phyloP scores from a whole-genome alignment of 139 green algal species.

The Chlamydomonas incerta region DNA sequence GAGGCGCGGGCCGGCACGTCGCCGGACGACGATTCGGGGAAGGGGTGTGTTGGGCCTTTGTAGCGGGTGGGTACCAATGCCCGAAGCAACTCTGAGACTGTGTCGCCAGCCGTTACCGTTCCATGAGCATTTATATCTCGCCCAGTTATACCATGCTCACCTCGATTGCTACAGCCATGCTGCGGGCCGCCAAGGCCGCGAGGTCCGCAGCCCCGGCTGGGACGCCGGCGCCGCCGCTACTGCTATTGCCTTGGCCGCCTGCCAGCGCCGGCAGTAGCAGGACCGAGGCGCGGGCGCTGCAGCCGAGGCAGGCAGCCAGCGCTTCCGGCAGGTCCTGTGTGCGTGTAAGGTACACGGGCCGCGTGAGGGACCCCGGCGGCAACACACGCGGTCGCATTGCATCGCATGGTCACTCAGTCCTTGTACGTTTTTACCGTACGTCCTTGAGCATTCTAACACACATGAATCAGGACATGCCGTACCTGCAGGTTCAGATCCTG shows the following conservation, averaged over 20 bases:
- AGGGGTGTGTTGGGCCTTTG: too few species aligned
- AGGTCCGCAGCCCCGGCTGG: background rate
- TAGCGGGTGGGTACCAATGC: too few species aligned
- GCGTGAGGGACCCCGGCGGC: too few species aligned
- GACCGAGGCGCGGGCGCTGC: background rate
- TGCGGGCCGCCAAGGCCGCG: too few species aligned
- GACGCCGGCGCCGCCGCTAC: too few species aligned
- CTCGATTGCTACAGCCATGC: background rate
- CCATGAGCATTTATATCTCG: background rate
- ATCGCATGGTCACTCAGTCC: background rate
- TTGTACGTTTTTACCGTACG: background rate
- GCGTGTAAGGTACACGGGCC: background rate
- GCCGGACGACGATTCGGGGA: too few species aligned
- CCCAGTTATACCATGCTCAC: too few species aligned
- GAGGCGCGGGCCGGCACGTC: too few species aligned
- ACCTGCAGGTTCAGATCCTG: too few species aligned
- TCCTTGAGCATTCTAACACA: too few species aligned
- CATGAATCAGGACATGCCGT: too few species aligned
- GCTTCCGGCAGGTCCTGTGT: slow-evolving; percentile 3
- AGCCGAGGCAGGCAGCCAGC: background rate
- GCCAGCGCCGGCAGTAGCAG: background rate
- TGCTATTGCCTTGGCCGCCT: background rate
- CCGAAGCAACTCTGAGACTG: background rate
- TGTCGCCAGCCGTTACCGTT: background rate
- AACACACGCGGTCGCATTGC: background rate